Percentiles rank a stretch among this genome's conserved stretches.
These are phyloP conservation scores for Viola odorata DNA, from an alignment of 345 rosid species.

Conservation along the genomic window DNA sequence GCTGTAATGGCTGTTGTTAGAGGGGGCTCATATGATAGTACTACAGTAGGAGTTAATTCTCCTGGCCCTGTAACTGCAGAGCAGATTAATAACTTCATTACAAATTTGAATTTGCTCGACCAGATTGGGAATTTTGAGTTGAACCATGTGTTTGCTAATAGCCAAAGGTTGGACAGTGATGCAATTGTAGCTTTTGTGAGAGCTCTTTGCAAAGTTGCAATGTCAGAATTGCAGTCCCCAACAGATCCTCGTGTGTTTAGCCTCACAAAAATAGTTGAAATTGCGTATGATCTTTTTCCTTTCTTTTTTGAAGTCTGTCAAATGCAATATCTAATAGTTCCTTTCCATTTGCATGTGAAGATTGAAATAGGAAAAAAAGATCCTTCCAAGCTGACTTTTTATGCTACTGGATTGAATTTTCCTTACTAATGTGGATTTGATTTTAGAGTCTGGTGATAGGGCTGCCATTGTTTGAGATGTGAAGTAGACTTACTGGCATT, in stretches of 20 bases:
- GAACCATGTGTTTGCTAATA: slow-evolving; percentile 92
- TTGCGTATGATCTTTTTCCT: slow-evolving; percentile 59
- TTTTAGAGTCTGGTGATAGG: no score
- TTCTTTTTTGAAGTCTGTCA: slow-evolving; percentile 1
- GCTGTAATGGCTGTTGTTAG: slow-evolving; percentile 97
- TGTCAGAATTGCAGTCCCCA: slow-evolving; percentile 90
- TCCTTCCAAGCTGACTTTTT: no score
- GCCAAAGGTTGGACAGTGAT: slow-evolving; percentile 89
- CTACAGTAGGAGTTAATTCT: slow-evolving; percentile 52
- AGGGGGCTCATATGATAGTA: slow-evolving; percentile 94
- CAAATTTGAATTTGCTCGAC: slow-evolving; percentile 91
- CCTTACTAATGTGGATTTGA: neutral
- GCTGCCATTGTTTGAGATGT: no score
- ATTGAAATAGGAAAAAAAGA: no score
- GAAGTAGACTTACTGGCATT: neutral
- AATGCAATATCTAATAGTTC: neutral
- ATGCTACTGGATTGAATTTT: no score
- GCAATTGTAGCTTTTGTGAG: slow-evolving; percentile 92
- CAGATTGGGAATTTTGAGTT: slow-evolving; percentile 91
- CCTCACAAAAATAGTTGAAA: slow-evolving; percentile 92
- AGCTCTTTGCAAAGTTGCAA: slow-evolving; percentile 92
- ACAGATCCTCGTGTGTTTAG: slow-evolving; percentile 99
- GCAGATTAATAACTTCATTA: slow-evolving; percentile 69
- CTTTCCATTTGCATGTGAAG: no score
- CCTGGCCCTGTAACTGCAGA: slow-evolving; percentile 66